Conservation (phyloP, 352 stramenopile genomes). For the Pythium aristosporum region DNA sequence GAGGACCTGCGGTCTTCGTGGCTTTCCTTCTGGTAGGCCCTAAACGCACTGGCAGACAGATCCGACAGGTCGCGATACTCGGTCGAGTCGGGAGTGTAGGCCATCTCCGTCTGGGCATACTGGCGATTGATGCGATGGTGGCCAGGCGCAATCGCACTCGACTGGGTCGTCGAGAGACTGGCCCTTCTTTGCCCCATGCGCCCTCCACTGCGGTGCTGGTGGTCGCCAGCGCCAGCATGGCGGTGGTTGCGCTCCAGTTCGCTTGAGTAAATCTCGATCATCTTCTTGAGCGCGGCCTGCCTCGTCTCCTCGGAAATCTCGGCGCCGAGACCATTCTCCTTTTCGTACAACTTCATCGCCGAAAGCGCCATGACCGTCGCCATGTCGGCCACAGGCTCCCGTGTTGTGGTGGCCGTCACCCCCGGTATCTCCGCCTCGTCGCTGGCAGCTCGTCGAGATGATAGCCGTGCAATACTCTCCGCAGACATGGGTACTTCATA, state of each 20-base stretch:
- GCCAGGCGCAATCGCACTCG: neutral
- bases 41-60: slow-evolving; percentile 60
- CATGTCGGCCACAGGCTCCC: slow-evolving; percentile 30
- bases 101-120: slow-evolving; percentile 24
- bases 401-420: neutral
- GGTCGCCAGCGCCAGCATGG: too few species aligned
- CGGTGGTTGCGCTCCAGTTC: slow-evolving; percentile 49
- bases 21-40: slow-evolving; percentile 53
- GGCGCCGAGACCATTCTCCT: slow-evolving; percentile 45
- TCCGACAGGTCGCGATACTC: slow-evolving; percentile 65
- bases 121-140: slow-evolving; percentile 10
- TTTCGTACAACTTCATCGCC: slow-evolving; percentile 77
- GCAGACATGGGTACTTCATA: slow-evolving; percentile 22
- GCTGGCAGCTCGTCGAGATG: neutral
- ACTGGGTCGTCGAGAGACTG: slow-evolving; percentile 7
- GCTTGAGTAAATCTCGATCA: slow-evolving; percentile 76
- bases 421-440: neutral
- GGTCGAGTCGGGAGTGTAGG: slow-evolving; percentile 3
- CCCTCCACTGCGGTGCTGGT: too few species aligned
- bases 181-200: slow-evolving; percentile 7
- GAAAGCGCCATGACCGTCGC: slow-evolving; percentile 69
- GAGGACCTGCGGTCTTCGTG: slow-evolving; percentile 18
- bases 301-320: slow-evolving; percentile 59
- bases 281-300: slow-evolving; percentile 60
- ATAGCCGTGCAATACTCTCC: neutral